A percentile compares a stretch with the other conserved stretches of the same genome.
These are phyloP conservation scores for Seiridium cupressi DNA, from an alignment of 2,329 filamentous ascomycete genomes.

Conservation along the genomic window DNA sequence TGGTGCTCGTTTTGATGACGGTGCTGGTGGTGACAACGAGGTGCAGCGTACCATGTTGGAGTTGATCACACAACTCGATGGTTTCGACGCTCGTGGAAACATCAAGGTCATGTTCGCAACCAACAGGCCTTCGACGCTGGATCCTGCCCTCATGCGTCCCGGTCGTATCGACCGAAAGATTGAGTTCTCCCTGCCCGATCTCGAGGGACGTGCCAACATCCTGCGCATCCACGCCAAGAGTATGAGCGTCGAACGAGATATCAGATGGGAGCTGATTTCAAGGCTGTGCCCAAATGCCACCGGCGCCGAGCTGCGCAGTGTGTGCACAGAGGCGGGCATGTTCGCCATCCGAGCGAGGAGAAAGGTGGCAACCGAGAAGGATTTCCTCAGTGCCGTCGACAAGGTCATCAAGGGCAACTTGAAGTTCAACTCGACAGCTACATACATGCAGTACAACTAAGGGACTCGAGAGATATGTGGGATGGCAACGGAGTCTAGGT, in stretches of 20 bases:
- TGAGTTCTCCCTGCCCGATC: slow-evolving; percentile 94
- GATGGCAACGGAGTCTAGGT: slow-evolving; percentile 5
- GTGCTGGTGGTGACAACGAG: slow-evolving; percentile 94
- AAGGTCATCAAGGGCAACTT: slow-evolving; percentile 99
- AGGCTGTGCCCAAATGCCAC: slow-evolving; percentile 96
- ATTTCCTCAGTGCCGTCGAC: slow-evolving; percentile 95
- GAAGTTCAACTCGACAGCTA: slow-evolving; percentile 98
- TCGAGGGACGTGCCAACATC: slow-evolving; percentile 96
- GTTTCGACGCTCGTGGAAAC: slow-evolving; percentile 94
- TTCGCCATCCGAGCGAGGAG: slow-evolving; percentile 91
- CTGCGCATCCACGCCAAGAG: slow-evolving; percentile 98
- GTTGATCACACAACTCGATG: slow-evolving; percentile 93
- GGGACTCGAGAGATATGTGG: not conserved
- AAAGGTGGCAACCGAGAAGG: slow-evolving; percentile 98
- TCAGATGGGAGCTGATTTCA: slow-evolving; percentile 98
- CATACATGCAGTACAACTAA: slow-evolving; percentile 99
- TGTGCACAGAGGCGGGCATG: slow-evolving; percentile 98
- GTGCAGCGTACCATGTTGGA: slow-evolving; percentile 98
- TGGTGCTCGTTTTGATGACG: slow-evolving; percentile 93
- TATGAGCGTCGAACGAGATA: slow-evolving; percentile 98
- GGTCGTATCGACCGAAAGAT: slow-evolving; percentile 99
- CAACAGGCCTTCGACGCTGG: slow-evolving; percentile 91
- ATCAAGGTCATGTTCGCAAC: slow-evolving; percentile 99
- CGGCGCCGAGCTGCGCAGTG: slow-evolving; percentile 91
- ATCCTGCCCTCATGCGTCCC: slow-evolving; percentile 95